Base-by-base conservation (phyloP, 345 rosid species). In the Eucalyptus rudis region DNA sequence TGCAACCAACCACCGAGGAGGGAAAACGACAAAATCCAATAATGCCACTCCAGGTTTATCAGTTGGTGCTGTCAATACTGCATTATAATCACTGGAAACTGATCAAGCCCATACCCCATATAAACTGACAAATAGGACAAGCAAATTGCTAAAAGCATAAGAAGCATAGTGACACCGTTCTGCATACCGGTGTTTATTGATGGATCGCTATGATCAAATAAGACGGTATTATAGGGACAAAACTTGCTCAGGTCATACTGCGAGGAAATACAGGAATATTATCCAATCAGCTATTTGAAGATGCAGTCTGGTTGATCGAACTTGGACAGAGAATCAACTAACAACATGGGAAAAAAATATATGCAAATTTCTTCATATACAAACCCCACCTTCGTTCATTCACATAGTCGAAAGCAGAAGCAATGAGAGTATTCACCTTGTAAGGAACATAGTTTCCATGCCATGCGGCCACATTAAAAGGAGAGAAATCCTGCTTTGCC, bases 61-160 rank as follows among this genome's bases (percentile, higher is more conserved):
- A n/a, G 97, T 96, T 64, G 99, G 97, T 87, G 99, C 99, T 47
- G 99, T 97, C 91, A 97, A 93, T 88, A 97, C 99, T 97, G 97
- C 90, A 90, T 89, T 85, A 81, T 20, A 90, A 85, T 49, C 83
- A 64, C 43, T 7, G 10, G 66, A 19, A 27, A 43, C 45, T 44
- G 54, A 64, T 44, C 17, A 43, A 87, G 49, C 49, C 47, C 47
- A 43, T 49, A 58, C 45, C 49, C 22, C 13, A 36, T 43, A 52
- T n/a, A 31, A 87, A 62, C 50, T 20, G 12, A 45, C 31, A 33
- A 40, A 87, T 43, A 44, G 24, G 83, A 27, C n/a, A 56, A 29
- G 62, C 25, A 87, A 87, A 62, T 36, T 54, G 15, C 76, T 54
- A 19, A 15, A 87, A 31, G 44, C 25, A 86, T 86, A 31, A n/a